Evolutionary conservation across 202 grass and related monocot genomes (phyloP).

Genomic region (Eragrostis tef): DNA sequence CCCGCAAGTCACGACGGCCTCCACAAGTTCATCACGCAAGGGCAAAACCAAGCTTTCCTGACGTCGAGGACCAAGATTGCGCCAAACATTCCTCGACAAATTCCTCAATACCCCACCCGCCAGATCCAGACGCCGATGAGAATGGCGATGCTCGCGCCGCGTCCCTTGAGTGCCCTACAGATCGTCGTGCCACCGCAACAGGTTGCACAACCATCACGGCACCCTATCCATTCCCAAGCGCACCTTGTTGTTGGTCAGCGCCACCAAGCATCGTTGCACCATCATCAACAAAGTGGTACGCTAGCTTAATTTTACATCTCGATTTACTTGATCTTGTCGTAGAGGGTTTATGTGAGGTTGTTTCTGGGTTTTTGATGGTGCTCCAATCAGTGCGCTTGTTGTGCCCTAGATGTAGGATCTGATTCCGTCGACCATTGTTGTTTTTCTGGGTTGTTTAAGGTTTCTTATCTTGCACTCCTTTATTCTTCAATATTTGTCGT

Average conservation of each 20-base stretch:
- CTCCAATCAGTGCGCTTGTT: conserved; percentile 14
- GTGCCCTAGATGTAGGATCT: conserved; percentile 25
- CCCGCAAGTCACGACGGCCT: conserved; percentile 4
- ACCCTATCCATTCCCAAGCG: conserved; percentile 32
- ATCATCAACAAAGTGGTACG: neutral
- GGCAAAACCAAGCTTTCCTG: conserved; percentile 29
- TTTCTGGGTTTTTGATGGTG: conserved; percentile 47
- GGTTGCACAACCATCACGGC: neutral
- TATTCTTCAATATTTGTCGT: too few relatives aligned
- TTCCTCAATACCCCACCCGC: conserved; percentile 23
- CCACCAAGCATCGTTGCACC: neutral
- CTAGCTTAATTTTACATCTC: neutral
- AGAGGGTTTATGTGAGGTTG: conserved; percentile 12
- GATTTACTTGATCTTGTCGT: conserved; percentile 4
- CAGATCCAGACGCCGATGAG: conserved; percentile 37
- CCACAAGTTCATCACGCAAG: neutral
- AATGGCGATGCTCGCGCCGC: conserved; percentile 14
- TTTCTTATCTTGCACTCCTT: neutral
- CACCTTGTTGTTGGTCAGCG: conserved; percentile 39
- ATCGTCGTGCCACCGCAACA: conserved; percentile 10
- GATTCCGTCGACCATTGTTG: neutral
- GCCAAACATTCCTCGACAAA: conserved; percentile 4
- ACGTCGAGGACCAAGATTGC: conserved; percentile 1
- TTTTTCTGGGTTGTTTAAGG: neutral
- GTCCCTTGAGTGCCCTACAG: neutral